A percentile compares a stretch with the other conserved stretches of the same genome.
Conservation (phyloP, 2,329 filamentous ascomycete genomes). For the Tetracladium maxilliforme region DNA sequence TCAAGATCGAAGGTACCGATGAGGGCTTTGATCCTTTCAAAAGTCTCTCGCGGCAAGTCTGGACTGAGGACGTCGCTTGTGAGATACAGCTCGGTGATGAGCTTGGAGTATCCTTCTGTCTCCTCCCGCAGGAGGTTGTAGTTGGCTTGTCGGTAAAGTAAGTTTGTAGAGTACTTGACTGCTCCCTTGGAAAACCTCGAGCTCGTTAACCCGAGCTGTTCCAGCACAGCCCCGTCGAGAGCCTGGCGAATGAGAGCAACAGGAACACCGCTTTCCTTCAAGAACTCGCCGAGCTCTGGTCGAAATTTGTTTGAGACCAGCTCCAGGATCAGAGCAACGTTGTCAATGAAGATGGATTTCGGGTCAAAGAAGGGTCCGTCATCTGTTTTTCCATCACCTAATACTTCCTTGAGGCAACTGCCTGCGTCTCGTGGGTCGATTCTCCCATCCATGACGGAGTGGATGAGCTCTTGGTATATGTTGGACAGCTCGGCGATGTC, state of each 20-base stretch:
- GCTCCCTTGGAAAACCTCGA: constrained; percentile 73
- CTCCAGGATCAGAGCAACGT: constrained; percentile 65
- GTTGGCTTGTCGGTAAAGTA: constrained; percentile 89
- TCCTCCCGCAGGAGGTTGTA: constrained; percentile 94
- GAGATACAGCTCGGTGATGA: constrained; percentile 90
- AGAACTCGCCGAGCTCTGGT: constrained; percentile 46
- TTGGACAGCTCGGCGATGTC: constrained; percentile 54
- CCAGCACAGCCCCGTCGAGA: constrained; percentile 66
- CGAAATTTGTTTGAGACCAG: constrained; percentile 38
- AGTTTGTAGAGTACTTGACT: constrained; percentile 81
- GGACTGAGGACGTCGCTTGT: constrained; percentile 69
- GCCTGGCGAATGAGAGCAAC: constrained; percentile 61
- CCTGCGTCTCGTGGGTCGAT: constrained; percentile 58
- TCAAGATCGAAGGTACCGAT: constrained; percentile 96
- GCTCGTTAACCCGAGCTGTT: constrained; percentile 65
- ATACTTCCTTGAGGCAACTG: constrained; percentile 55
- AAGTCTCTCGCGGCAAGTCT: constrained; percentile 77
- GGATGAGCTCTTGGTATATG: constrained; percentile 75
- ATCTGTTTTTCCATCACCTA: constrained; percentile 39
- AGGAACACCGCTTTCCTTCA: constrained; percentile 59
- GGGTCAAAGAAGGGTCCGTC: constrained; percentile 40
- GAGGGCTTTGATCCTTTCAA: constrained; percentile 82
- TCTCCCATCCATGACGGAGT: constrained; percentile 55
- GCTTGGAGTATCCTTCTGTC: constrained; percentile 90
- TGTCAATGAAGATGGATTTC: constrained; percentile 67